Conservation (phyloP, 768 basidiomycete species). For the Porpolomopsis calyptriformis region DNA sequence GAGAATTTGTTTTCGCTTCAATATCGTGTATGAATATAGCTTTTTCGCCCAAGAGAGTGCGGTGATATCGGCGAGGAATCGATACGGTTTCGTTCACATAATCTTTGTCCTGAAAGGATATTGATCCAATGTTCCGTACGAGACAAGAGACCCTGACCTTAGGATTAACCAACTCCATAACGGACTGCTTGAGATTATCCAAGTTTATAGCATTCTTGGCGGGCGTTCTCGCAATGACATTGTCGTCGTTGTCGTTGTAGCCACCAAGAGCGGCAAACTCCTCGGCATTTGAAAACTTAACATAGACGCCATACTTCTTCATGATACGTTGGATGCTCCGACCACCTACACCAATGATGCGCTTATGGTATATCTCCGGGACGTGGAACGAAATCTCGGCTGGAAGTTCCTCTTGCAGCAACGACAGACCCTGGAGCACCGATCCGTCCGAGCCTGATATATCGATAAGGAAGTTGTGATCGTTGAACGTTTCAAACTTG, state of each 20-base stretch:
- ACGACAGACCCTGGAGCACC: slow-evolving; percentile 75
- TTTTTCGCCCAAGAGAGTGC: slow-evolving; percentile 90
- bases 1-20: slow-evolving; percentile 91
- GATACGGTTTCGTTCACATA: slow-evolving; percentile 89
- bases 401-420: slow-evolving; percentile 95
- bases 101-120: slow-evolving; percentile 72
- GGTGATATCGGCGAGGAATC: slow-evolving; percentile 91
- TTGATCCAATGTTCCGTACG: not conserved
- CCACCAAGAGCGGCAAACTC: slow-evolving; percentile 93
- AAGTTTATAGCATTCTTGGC: slow-evolving; percentile 95
- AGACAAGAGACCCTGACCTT: slow-evolving; percentile 46
- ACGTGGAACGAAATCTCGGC: slow-evolving; percentile 99
- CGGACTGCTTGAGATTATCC: slow-evolving; percentile 88
- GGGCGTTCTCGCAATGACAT: slow-evolving; percentile 95
- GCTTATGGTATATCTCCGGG: slow-evolving; percentile 95
- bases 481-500: slow-evolving; percentile 97
- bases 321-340: slow-evolving; percentile 98
- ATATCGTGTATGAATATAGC: slow-evolving; percentile 92
- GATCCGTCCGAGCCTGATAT: slow-evolving; percentile 77
- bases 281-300: slow-evolving; percentile 97
- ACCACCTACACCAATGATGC: slow-evolving; percentile 97
- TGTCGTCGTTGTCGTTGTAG: slow-evolving; percentile 95
- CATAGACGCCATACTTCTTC: slow-evolving; percentile 99
- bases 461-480: slow-evolving; percentile 91
- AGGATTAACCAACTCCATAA: slow-evolving; percentile 95